Base-by-base conservation (phyloP, 164 flowering plant species). In the Malania oleifera region DNA sequence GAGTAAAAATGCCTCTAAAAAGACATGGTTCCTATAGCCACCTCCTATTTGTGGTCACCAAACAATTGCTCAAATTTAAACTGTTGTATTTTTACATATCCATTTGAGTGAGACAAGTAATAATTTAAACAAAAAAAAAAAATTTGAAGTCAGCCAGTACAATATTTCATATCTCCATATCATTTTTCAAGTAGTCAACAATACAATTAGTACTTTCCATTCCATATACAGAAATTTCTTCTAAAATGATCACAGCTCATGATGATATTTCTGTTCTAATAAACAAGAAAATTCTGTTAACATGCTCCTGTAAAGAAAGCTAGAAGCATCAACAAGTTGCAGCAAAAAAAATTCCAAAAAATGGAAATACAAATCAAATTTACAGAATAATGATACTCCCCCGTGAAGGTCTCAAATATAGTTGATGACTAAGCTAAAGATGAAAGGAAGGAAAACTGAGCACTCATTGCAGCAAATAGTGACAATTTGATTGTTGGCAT, bases 311-410 rank as follows among this genome's bases (percentile, higher is more conserved):
- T 35, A 6, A 34, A 55, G 18, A 26, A 24, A 22, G 20, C 60
- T 56, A 43, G 22, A 26, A 56, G 15, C 46, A 15, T 43, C 46
- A 43, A 43, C 46, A n/a, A 23, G 46, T 5, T 54, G 14, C 38
- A 22, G 11, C 10, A 3, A 40, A 41, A 41, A 56, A 12, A 1
- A 38, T 31, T 4, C 9, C 4, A 20, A 38, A 55, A 24, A 38
- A 39, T 39, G 18, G 23, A 31, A 24, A 14, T 23, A n/a, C 18
- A 22, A 39, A 39, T 14, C 17, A 24, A 55, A 7, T 24, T 8
- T 38, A 23, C 44, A 22, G 29, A 37, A 17, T 13, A 38, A 22
- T 15, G 27, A 46, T 2, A 39, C 12, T 39, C 15, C 12, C 43
- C 43, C 9, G 11, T 13, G 11, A 39, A 39, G 43, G 43, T 39